These are phyloP conservation scores for Vararia minispora DNA, from an alignment of 768 basidiomycete species.

Conservation along the genomic window DNA sequence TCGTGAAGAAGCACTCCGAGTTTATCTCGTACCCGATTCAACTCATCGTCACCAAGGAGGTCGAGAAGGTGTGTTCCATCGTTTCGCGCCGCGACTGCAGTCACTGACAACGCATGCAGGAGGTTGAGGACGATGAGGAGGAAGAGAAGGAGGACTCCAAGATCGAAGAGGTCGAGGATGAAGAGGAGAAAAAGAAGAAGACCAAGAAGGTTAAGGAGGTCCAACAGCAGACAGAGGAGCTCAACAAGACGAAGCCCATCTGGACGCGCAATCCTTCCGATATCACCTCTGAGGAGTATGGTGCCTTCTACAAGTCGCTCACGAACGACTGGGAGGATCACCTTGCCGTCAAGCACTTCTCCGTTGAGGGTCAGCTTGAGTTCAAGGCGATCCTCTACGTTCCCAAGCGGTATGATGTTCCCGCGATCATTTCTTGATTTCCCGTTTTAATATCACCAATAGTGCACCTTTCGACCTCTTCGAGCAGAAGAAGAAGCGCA, in stretches of 20 bases:
- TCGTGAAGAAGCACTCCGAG: slow-evolving; percentile 99
- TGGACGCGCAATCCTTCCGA: slow-evolving; percentile 98
- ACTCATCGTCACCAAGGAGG: slow-evolving; percentile 96
- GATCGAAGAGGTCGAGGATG: slow-evolving; percentile 60
- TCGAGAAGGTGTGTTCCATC: slow-evolving; percentile 73
- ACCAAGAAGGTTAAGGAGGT: slow-evolving; percentile 90
- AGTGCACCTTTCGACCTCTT: slow-evolving; percentile 99
- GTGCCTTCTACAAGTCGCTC: slow-evolving; percentile 97
- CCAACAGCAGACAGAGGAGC: slow-evolving; percentile 86
- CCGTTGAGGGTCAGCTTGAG: slow-evolving; percentile 99
- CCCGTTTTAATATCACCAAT: slow-evolving; percentile 7
- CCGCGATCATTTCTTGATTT: neutral
- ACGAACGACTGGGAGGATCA: slow-evolving; percentile 99
- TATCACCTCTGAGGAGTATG: slow-evolving; percentile 90
- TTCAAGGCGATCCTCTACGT: slow-evolving; percentile 99
- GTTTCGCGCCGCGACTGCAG: neutral
- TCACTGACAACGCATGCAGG: slow-evolving; percentile 32
- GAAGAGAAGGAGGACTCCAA: slow-evolving; percentile 67
- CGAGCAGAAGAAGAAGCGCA: slow-evolving; percentile 99
- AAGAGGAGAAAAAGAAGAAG: slow-evolving; percentile 72
- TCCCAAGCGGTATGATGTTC: slow-evolving; percentile 70
- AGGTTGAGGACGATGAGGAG: slow-evolving; percentile 73
- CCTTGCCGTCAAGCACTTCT: slow-evolving; percentile 99
- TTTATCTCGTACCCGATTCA: slow-evolving; percentile 99
- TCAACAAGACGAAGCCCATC: slow-evolving; percentile 99